phyloP scores from a whole-genome alignment of 441 rosid species.

The Oxalis stricta region DNA sequence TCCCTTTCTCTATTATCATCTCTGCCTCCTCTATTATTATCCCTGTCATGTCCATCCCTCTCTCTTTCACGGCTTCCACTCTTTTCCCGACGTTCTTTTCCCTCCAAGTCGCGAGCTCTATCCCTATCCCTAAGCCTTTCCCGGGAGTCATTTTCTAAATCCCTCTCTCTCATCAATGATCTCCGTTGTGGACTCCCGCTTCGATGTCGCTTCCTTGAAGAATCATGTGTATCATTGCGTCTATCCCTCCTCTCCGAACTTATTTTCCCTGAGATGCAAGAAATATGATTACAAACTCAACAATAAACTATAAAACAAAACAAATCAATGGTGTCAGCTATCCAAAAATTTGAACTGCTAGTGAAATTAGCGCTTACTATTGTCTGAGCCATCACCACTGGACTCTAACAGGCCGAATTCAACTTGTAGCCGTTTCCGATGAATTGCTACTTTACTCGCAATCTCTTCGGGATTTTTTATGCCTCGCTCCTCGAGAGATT shows the following conservation, averaged over 20 bases:
- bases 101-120: slow-evolving; percentile 27
- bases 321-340: neutral
- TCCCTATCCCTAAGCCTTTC: slow-evolving; percentile 41
- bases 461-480: slow-evolving; percentile 73
- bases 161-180: slow-evolving; percentile 39
- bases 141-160: slow-evolving; percentile 22
- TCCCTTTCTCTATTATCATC: slow-evolving; percentile 42
- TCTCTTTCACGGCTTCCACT: slow-evolving; percentile 91
- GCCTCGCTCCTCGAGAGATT: slow-evolving; percentile 90
- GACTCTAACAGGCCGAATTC: slow-evolving; percentile 50
- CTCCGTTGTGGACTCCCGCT: slow-evolving; percentile 75
- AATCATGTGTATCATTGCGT: slow-evolving; percentile 44
- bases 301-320: neutral
- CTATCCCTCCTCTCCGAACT: slow-evolving; percentile 51
- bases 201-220: slow-evolving; percentile 70
- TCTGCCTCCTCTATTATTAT: slow-evolving; percentile 50
- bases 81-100: slow-evolving; percentile 46
- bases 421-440: slow-evolving; percentile 63
- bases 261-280: slow-evolving; percentile 65
- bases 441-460: slow-evolving; percentile 67
- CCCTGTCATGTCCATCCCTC: slow-evolving; percentile 69
- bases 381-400: slow-evolving; percentile 23
- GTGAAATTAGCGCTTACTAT: slow-evolving; percentile 33
- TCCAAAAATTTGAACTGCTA: neutral
- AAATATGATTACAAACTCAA: too few relatives aligned